Percentiles rank a stretch among this genome's conserved stretches.
Conservation (phyloP, 768 basidiomycete species). For the Serpula lacrymans region DNA sequence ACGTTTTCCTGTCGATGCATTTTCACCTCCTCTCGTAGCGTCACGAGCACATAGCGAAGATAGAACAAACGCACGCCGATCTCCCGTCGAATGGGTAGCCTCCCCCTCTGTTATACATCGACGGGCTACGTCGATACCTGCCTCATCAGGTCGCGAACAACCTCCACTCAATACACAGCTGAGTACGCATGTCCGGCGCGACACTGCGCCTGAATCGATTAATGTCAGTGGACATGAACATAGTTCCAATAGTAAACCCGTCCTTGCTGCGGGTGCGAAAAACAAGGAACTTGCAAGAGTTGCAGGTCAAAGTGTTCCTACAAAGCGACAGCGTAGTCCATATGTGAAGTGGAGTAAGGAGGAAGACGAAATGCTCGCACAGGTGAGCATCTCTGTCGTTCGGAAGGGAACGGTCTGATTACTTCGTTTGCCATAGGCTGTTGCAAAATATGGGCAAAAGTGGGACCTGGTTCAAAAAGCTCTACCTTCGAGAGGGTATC, state of each 20-base stretch:
- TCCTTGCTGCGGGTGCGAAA: constrained; percentile 4
- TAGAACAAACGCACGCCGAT: too few species aligned
- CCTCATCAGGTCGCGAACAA: constrained; percentile 8
- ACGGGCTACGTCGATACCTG: too few species aligned
- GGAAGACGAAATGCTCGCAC: constrained; percentile 37
- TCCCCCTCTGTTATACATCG: too few species aligned
- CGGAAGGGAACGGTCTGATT: not conserved
- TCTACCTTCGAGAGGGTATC: constrained; percentile 37
- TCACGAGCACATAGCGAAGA: too few species aligned
- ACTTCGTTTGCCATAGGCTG: constrained; percentile 25
- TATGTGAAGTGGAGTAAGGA: constrained; percentile 43
- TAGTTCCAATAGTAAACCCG: too few species aligned
- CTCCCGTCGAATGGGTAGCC: too few species aligned
- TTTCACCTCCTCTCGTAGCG: too few species aligned
- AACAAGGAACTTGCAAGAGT: constrained; percentile 23
- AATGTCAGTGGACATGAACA: too few species aligned
- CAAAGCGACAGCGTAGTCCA: constrained; percentile 36
- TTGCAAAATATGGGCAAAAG: constrained; percentile 36
- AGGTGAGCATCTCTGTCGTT: constrained; percentile 20
- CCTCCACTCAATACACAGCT: not conserved
- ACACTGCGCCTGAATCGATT: constrained; percentile 7
- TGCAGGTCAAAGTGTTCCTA: constrained; percentile 28
- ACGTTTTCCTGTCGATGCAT: too few species aligned
- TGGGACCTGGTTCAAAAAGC: constrained; percentile 41
- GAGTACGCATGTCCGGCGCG: constrained; percentile 5